A percentile compares a stretch with the other conserved stretches of the same genome.
Conservation (phyloP, 352 stramenopile species). For the Aphanomyces cochlioides region DNA sequence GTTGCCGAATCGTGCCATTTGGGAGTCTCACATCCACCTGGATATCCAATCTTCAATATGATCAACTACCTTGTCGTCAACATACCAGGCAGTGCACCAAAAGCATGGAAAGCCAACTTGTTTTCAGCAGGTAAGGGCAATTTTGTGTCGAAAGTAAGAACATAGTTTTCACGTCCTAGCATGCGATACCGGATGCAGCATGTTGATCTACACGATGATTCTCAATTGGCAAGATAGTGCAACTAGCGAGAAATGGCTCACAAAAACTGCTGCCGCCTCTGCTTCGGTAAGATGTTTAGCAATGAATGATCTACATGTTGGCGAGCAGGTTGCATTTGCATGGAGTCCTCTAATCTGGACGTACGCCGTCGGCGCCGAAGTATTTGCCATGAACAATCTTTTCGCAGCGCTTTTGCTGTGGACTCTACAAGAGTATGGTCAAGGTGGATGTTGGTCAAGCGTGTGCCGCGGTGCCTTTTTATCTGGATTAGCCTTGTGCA, state of each 20-base stretch:
- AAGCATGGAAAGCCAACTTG: conserved; percentile 86
- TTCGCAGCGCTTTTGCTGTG: conserved; percentile 81
- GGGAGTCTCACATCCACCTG: conserved; percentile 90
- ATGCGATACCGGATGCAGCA: conserved; percentile 49
- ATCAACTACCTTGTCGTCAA: conserved; percentile 67
- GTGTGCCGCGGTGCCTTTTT: conserved; percentile 74
- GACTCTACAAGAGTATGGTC: conserved; percentile 50
- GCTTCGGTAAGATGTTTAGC: conserved; percentile 40
- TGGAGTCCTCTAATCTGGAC: conserved; percentile 94
- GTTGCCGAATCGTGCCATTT: conserved; percentile 92
- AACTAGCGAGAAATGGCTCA: conserved; percentile 19
- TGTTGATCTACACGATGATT: conserved; percentile 57
- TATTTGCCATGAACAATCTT: conserved; percentile 96
- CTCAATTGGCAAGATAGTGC: conserved; percentile 39
- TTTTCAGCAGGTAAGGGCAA: conserved; percentile 63
- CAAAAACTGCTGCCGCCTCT: conserved; percentile 45
- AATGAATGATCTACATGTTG: conserved; percentile 2
- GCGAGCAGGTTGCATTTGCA: conserved; percentile 66
- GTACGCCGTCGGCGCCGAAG: conserved; percentile 92
- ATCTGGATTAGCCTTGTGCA: conserved; percentile 91
- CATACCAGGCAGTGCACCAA: conserved; percentile 36
- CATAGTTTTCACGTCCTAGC: conserved; percentile 33
- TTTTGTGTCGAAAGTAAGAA: neutral
- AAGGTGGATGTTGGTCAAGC: conserved; percentile 18
- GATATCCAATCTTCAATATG: conserved; percentile 93